These are phyloP conservation scores for Boletus pseudopeckii DNA, from an alignment of 768 basidiomycete genomes.

Conservation along the genomic window DNA sequence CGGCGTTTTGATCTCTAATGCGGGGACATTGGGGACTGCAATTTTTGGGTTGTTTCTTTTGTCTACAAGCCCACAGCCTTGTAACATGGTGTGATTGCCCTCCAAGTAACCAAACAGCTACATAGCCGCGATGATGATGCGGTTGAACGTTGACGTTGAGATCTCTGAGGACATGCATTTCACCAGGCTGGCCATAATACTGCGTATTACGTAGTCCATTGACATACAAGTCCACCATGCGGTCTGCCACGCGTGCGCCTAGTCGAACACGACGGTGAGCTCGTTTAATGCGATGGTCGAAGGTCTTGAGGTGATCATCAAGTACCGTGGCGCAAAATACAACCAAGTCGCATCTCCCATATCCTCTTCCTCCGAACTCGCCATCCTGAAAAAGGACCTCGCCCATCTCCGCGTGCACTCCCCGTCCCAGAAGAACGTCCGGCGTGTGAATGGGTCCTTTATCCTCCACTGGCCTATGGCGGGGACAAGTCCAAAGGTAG, in stretches of 20 bases:
- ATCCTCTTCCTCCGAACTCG: constrained; percentile 15
- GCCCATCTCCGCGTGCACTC: constrained; percentile 29
- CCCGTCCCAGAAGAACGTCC: constrained; percentile 28
- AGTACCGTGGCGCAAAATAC: constrained; percentile 22
- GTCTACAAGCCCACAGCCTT: too few relatives aligned
- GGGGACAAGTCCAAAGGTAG: constrained; percentile 1
- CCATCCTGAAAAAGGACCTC: constrained; percentile 28
- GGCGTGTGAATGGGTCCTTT: constrained; percentile 16
- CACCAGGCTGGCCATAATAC: too few relatives aligned
- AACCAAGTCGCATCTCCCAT: constrained; percentile 9
- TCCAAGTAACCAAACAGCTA: too few relatives aligned
- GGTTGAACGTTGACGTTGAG: too few relatives aligned
- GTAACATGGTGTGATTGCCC: too few relatives aligned
- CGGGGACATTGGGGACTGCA: too few relatives aligned
- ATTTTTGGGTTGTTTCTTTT: too few relatives aligned
- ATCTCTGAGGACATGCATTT: too few relatives aligned
- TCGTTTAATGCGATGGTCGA: constrained; percentile 13
- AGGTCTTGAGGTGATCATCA: constrained; percentile 26
- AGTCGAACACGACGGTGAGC: neutral
- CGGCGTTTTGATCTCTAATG: too few relatives aligned
- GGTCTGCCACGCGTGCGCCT: neutral
- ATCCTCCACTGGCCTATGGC: constrained; percentile 26
- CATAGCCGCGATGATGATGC: too few relatives aligned
- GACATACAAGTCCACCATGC: neutral
- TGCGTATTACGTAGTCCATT: neutral